These are phyloP conservation scores for Candida ponderosae DNA, from an alignment of 805 yeast species.

Conservation along the genomic window DNA sequence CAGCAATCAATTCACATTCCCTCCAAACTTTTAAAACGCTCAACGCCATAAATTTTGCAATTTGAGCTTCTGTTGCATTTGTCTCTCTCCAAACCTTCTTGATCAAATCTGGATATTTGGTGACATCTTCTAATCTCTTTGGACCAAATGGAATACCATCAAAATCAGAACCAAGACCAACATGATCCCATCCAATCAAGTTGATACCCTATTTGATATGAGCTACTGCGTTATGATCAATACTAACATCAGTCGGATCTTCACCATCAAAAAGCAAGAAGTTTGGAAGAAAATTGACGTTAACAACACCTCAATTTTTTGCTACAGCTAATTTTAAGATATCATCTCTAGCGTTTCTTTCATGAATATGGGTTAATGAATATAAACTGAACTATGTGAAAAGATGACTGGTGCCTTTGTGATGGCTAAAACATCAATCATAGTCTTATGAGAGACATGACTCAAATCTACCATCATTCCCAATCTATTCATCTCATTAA, in stretches of 20 bases:
- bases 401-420: slow-evolving; percentile 40
- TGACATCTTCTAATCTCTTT: slow-evolving; percentile 44
- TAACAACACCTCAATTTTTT: slow-evolving; percentile 38
- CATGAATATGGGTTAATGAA: slow-evolving; percentile 29
- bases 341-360: slow-evolving; percentile 42
- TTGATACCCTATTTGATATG: slow-evolving; percentile 36
- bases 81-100: slow-evolving; percentile 23
- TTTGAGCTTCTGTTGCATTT: slow-evolving; percentile 37
- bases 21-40: slow-evolving; percentile 42
- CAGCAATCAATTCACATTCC: slow-evolving; percentile 32
- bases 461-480: slow-evolving; percentile 47
- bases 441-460: slow-evolving; percentile 41
- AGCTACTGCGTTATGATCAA: slow-evolving; percentile 39
- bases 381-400: slow-evolving; percentile 39
- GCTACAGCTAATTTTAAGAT: slow-evolving; percentile 30
- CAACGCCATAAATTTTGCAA: slow-evolving; percentile 35
- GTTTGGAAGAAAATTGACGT: slow-evolving; percentile 36
- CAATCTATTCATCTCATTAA: slow-evolving; percentile 41
- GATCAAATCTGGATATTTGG: slow-evolving; percentile 44
- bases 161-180: slow-evolving; percentile 44
- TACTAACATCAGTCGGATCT: slow-evolving; percentile 22
- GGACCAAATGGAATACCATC: slow-evolving; percentile 46
- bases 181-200: slow-evolving; percentile 43
- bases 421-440: slow-evolving; percentile 33
- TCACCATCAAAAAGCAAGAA: slow-evolving; percentile 22